Base-by-base conservation (phyloP, 192 early-diverging fungal genomes). In the Coemansia sp. region DNA sequence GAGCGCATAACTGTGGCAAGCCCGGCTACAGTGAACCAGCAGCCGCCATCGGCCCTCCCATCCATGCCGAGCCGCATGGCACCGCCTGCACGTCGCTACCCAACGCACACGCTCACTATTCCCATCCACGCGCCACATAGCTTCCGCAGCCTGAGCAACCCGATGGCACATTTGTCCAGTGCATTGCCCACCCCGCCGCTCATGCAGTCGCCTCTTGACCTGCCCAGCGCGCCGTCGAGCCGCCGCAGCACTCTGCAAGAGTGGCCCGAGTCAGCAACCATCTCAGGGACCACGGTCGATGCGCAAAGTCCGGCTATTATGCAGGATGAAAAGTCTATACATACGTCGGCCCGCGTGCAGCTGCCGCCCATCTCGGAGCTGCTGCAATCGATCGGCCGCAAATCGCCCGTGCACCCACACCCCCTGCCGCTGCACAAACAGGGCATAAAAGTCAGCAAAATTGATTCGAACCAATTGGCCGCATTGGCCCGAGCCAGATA, bases 351-450 rank as follows among this genome's bases (percentile, higher is more conserved):
- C 14, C 47, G 52, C 5, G 41, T 73, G 29, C 61, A 43, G 24
- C 65, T 79, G 35, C 76, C 76, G 23, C 58, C 76, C 2, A 67
- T 79, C n/a, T 70, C 76, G 0, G 76, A 79, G 58, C 61, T 79
- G 12, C 32, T 79, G 19, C 49, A 24, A 21, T 56, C 67, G 10
- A 56, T 69, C 21, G 53, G 66, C 25, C 45, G 23, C 4, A 17
- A 11, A n/a, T 21, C 27, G 29, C 58, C 56, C 12, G 48, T 48
- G 17, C 45, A 14, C 45, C 45, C 45, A 41, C 8, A 41, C 10
- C 7, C 5, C 45, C 15, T n/a, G 10, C 7, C 5, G 48, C 48
- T 22, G 19, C 48, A 19, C 48, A 49, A 49, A 8, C 48, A n/a
- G 7, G n/a, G n/a, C 48, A n/a, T 7, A n/a, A 49, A 49, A 49